Base-by-base conservation (phyloP, 1,284 basidiomycete species). In the Pyrrhoderma lamaoense region DNA sequence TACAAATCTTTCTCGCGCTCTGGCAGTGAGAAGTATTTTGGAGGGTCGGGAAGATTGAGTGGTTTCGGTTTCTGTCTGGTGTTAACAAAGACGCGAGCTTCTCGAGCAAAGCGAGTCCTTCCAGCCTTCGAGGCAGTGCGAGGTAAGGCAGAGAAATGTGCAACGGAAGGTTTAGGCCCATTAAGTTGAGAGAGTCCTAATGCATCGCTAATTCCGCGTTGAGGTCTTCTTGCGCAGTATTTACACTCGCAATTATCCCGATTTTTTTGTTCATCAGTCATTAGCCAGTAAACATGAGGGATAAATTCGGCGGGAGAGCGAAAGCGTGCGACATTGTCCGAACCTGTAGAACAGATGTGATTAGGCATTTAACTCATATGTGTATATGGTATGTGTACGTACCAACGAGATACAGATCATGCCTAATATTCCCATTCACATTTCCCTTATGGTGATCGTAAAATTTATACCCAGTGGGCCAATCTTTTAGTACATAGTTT, bases 221-320 rank as follows among this genome's bases (percentile, higher is more conserved):
- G 88, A 0, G 78, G 68, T 57, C 76, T 76, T 57, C 79, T 81
- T 37, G 76, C 68, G 63, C 88, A 91, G 62, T 91, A 91, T 63
- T 89, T 89, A 71, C 89, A 92, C 22, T 68, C 65, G 61, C 89
- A 92, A 35, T 74, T 75, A 0, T 63, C 57, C 19, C 69, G 65
- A 57, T 76, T 65, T 56, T 73, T 60, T 1, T 69, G 72, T 0
- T 69, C 62, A 56, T 86, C 79, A 3, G 70, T 69, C 64, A 83
- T 72, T 1, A 92, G 74, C 89, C 89, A 92, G 54, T 79, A 68
- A 1, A 85, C 85, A 61, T 92, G 89, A 3, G 86, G 86, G 40
- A 84, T 75, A 61, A 91, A 88, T 61, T 92, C 89, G 49, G 83
- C 82, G 8, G 80, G 70, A 3, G 88, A 90, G 38, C 89, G 83